A percentile compares a stretch with the other conserved stretches of the same genome.
Evolutionary conservation across 768 basidiomycete genomes (phyloP).

Genomic region (Calocera viscosa): DNA sequence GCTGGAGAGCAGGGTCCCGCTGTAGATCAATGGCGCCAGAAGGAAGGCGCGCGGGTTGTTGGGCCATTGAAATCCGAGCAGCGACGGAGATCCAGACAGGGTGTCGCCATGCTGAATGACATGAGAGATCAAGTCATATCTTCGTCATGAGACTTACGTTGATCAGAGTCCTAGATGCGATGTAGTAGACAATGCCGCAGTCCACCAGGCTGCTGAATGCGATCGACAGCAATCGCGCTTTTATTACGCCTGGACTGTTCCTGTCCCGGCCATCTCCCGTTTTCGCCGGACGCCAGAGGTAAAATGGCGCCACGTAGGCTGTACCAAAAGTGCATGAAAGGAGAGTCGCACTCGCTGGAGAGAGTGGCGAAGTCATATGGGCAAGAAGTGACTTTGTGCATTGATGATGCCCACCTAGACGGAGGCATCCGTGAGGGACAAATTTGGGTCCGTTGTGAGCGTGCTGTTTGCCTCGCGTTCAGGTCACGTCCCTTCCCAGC

Average conservation of each 20-base stretch:
- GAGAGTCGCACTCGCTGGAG: not conserved
- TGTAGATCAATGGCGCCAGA: conserved; percentile 58
- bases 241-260: conserved; percentile 76
- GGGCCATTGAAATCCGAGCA: conserved; percentile 22
- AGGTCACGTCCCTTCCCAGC: not conserved
- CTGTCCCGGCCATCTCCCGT: conserved; percentile 25
- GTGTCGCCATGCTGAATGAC: not conserved
- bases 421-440: not conserved
- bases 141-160: conserved; percentile 17
- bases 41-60: conserved; percentile 35
- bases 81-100: conserved; percentile 13
- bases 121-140: not conserved
- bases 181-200: conserved; percentile 37
- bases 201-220: conserved; percentile 47
- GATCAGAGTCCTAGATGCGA: conserved; percentile 19
- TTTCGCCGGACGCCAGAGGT: not conserved
- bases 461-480: not conserved
- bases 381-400: not conserved
- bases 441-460: not conserved
- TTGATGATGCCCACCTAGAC: not conserved
- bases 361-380: not conserved
- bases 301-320: not conserved
- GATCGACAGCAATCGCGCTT: conserved; percentile 61
- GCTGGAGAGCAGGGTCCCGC: conserved; percentile 50
- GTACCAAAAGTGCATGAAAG: not conserved